A percentile compares a stretch with the other conserved stretches of the same genome.
Conservation (phyloP, 2,329 filamentous ascomycete genomes). For the Sordariomycetes sp. region DNA sequence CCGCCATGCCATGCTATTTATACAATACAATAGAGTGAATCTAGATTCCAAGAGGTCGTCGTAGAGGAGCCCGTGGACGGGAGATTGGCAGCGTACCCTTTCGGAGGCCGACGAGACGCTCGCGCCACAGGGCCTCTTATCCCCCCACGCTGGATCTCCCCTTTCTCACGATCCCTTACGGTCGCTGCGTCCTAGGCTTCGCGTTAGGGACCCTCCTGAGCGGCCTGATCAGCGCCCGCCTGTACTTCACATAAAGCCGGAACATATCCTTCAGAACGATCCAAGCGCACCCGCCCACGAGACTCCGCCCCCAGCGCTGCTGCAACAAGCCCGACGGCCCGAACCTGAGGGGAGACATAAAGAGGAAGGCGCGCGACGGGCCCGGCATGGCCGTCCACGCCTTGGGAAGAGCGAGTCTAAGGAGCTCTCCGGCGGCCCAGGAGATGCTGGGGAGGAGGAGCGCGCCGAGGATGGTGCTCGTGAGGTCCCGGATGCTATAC, state of each 20-base stretch:
- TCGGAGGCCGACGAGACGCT: background rate
- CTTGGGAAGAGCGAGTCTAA: conserved; percentile 55
- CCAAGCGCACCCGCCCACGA: conserved; percentile 80
- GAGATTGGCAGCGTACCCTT: background rate
- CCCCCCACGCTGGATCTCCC: background rate
- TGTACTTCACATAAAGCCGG: conserved; percentile 49
- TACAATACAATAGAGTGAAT: background rate
- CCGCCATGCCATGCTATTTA: background rate
- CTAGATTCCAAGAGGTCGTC: background rate
- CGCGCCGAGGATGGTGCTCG: conserved; percentile 36
- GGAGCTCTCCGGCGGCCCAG: conserved; percentile 60
- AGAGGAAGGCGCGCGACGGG: background rate
- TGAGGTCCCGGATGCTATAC: conserved; percentile 24
- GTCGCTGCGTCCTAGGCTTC: background rate
- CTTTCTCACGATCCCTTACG: background rate
- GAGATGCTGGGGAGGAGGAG: conserved; percentile 75
- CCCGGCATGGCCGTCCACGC: conserved; percentile 44
- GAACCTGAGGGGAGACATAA: conserved; percentile 6
- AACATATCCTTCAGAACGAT: conserved; percentile 66
- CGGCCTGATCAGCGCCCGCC: conserved; percentile 40
- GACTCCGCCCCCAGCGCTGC: conserved; percentile 75
- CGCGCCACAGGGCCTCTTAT: background rate
- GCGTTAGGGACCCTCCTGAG: conserved; percentile 33
- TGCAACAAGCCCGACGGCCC: conserved; percentile 57
- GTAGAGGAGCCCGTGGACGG: background rate